phyloP scores from a whole-genome alignment of 306 rosid genomes.

The Dicorynia guianensis region DNA sequence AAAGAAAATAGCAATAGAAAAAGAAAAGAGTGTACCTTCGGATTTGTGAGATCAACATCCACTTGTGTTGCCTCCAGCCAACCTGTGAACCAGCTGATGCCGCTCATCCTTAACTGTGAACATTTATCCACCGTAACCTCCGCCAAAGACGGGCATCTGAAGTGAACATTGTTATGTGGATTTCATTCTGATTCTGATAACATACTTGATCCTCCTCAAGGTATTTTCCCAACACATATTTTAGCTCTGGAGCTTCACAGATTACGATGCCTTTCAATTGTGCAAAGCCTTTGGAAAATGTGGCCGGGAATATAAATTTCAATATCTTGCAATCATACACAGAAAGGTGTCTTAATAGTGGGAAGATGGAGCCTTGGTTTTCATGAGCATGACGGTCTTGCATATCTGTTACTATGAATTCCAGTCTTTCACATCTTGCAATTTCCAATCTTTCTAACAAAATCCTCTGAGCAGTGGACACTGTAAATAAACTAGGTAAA shows the following conservation, averaged over 20 bases:
- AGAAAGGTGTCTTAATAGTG: not conserved
- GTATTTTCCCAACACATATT: not conserved
- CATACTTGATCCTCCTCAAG: too few species aligned
- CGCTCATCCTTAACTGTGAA: not conserved
- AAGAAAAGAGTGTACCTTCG: too few species aligned
- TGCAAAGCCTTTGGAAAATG: not conserved
- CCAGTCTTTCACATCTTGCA: too few species aligned
- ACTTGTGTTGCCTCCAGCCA: not conserved
- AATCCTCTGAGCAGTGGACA: not conserved
- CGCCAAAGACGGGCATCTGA: not conserved
- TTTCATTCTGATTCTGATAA: not conserved
- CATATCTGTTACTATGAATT: too few species aligned
- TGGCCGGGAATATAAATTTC: not conserved
- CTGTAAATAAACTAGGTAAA: too few species aligned
- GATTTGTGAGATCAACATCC: not conserved
- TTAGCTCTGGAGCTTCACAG: not conserved
- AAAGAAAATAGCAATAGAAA: too few species aligned
- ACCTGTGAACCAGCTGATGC: not conserved
- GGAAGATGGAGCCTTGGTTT: not conserved
- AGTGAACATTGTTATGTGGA: not conserved
- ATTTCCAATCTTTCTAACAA: not conserved
- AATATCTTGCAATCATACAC: not conserved
- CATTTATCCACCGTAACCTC: not conserved
- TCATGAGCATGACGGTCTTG: not conserved
- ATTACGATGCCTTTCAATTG: not conserved